These are phyloP conservation scores for Parathielavia hyrcaniae DNA, from an alignment of 495 filamentous ascomycete species.

Conservation along the genomic window DNA sequence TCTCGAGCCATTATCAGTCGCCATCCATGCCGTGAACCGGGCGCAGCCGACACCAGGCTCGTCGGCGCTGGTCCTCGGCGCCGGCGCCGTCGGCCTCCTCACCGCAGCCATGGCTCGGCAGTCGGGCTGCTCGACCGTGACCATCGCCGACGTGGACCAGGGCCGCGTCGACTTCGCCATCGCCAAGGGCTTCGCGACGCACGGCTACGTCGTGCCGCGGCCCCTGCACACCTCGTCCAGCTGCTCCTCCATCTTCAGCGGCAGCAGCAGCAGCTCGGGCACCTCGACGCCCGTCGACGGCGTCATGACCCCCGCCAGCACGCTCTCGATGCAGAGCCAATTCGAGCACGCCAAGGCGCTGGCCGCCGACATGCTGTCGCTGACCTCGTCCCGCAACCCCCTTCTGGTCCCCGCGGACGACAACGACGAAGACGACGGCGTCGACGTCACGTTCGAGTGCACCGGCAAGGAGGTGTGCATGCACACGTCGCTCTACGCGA, in stretches of 20 bases:
- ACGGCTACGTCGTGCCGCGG: conserved; percentile 56
- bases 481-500: conserved; percentile 79
- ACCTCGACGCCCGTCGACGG: conserved; percentile 41
- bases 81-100: conserved; percentile 78
- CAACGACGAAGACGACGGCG: conserved; percentile 52
- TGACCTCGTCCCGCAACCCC: conserved; percentile 29
- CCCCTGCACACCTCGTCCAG: conserved; percentile 35
- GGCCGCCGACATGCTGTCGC: conserved; percentile 49
- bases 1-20: conserved; percentile 80
- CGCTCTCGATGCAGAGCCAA: conserved; percentile 35
- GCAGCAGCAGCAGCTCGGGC: conserved; percentile 30
- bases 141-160: conserved; percentile 79
- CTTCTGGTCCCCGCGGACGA: no score
- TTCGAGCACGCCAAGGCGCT: conserved; percentile 55
- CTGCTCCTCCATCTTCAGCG: conserved; percentile 37
- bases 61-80: conserved; percentile 73
- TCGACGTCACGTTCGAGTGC: conserved; percentile 82
- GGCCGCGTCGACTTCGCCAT: conserved; percentile 70
- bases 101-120: conserved; percentile 64
- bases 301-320: conserved; percentile 42
- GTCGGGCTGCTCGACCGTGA: conserved; percentile 59
- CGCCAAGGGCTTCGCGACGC: conserved; percentile 62
- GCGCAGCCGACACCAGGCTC: conserved; percentile 45
- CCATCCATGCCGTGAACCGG: conserved; percentile 72
- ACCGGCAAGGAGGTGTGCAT: conserved; percentile 83